Evolutionary conservation across 2,329 filamentous ascomycete genomes (phyloP), one percentile per base, ranked within the genome.

Genomic region (Cladorrhinum sp.): DNA sequence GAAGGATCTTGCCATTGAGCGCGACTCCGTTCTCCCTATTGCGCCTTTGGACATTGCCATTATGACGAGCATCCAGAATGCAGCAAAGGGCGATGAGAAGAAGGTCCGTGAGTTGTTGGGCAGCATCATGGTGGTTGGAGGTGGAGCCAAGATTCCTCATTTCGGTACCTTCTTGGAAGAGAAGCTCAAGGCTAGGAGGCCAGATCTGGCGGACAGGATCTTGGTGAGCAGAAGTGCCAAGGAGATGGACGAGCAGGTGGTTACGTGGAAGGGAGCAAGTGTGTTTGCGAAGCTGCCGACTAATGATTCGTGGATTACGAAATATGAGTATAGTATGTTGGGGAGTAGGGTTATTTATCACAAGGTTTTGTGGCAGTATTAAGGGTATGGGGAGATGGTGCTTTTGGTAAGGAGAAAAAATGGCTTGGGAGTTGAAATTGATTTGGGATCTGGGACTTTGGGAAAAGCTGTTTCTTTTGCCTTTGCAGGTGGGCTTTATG

Each of bases 241-340:
- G 69, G 95, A 99, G 69, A 89, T 99, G 78, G 95, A 99, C 75
- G 92, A 95, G 62, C 92, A 97, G 76, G 93, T 98, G n/a, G 90
- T 98, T 57, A 88, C 89, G 8, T 99, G 95, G 95, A 99, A 99
- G 81, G 95, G 95, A 3, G 95, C 91, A 0, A 96, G 92, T 72
- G 93, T 99, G 16, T 99, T 97, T 79, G 93, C 92, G 2, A 92
- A 96, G 77, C 78, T 98, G 67, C 85, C 87, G 50, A 93, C 92
- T 16, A 98, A 98, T 76, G 95, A 99, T 74, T 95, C 90, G 69
- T 99, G 95, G 95, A 91, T 98, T 70, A 89, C 88, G 13, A 85
- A 86, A 51, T 81, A 89, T 69, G 93, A 98, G 79, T 97, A 93
- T 75, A 92, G 97, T 77, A 85, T 91, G 61, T 73, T 97, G 57